phyloP scores from a whole-genome alignment of 177 flowering plant species.

The Vitis hybrid region DNA sequence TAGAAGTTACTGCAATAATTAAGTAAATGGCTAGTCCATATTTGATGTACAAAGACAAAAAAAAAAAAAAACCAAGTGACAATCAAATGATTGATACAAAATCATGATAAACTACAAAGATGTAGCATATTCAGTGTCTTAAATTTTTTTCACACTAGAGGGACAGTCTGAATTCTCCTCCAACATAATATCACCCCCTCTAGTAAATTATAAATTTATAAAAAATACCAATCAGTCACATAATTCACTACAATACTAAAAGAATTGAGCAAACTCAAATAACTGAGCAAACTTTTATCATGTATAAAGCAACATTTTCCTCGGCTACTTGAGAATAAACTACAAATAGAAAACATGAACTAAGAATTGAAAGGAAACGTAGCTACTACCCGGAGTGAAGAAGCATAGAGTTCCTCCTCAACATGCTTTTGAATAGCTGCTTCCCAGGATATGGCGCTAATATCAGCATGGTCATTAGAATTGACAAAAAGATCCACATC shows the following conservation, averaged over 20 bases:
- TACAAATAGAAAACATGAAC: background rate
- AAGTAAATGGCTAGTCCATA: too few relatives aligned
- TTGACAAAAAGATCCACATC: constrained; percentile 42
- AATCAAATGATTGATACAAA: background rate
- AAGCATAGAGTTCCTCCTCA: constrained; percentile 78
- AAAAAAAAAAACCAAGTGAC: background rate
- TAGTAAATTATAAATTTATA: too few relatives aligned
- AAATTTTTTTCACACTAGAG: too few relatives aligned
- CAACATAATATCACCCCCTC: too few relatives aligned
- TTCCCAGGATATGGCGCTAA: constrained; percentile 82
- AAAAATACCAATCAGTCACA: too few relatives aligned
- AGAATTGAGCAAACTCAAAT: background rate
- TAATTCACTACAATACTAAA: background rate
- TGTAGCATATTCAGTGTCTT: background rate
- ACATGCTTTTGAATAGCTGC: constrained; percentile 83
- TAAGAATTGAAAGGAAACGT: constrained; percentile 3
- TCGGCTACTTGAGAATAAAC: background rate
- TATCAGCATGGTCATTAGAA: constrained; percentile 51
- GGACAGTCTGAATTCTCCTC: too few relatives aligned
- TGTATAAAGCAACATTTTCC: background rate
- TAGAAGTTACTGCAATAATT: background rate
- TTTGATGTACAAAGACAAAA: too few relatives aligned
- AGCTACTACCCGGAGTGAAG: constrained; percentile 60
- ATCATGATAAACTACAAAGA: background rate
- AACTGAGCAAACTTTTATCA: background rate